phyloP scores from a whole-genome alignment of 108 stramenopile species.

The Nitzschia putrida region DNA sequence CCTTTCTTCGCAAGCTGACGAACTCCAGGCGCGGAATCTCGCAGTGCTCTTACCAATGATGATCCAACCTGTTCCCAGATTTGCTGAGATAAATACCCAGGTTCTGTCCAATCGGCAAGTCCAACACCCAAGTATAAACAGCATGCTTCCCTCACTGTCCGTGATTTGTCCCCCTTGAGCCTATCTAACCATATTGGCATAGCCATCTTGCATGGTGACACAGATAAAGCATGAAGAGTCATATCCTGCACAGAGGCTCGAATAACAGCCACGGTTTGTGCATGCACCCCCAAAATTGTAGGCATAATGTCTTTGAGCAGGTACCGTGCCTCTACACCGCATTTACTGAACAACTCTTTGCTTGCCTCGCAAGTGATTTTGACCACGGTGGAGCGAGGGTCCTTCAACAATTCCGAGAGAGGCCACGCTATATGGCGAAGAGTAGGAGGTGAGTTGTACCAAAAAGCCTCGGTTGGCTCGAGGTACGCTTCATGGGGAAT shows the following conservation, averaged over 20 bases:
- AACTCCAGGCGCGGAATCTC: conserved; percentile 71
- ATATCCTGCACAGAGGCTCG: conserved; percentile 65
- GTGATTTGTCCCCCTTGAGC: conserved; percentile 66
- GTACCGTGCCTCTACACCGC: conserved; percentile 42
- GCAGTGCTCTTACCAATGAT: conserved; percentile 50
- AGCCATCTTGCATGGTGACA: conserved; percentile 69
- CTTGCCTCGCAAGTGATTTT: conserved; percentile 69
- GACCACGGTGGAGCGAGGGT: conserved; percentile 77
- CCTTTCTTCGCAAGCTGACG: conserved; percentile 58
- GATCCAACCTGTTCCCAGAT: conserved; percentile 64
- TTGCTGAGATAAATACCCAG: conserved; percentile 47
- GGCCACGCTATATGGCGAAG: conserved; percentile 65
- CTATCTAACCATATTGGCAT: conserved; percentile 71
- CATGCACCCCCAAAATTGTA: conserved; percentile 62
- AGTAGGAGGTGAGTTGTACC: conserved; percentile 65
- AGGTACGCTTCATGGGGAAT: conserved; percentile 47
- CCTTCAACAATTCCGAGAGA: conserved; percentile 56
- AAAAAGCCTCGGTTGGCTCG: conserved; percentile 19
- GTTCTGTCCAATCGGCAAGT: conserved; percentile 58
- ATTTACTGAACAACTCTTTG: conserved; percentile 41
- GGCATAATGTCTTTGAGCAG: conserved; percentile 78
- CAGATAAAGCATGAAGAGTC: conserved; percentile 50
- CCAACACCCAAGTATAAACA: conserved; percentile 61
- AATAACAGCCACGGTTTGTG: conserved; percentile 80
- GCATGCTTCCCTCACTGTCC: conserved; percentile 80